Evolutionary conservation across 371 early-diverging fungal species (phyloP), one percentile per base, ranked within the genome.

Genomic region (Sporodiniella umbellata): DNA sequence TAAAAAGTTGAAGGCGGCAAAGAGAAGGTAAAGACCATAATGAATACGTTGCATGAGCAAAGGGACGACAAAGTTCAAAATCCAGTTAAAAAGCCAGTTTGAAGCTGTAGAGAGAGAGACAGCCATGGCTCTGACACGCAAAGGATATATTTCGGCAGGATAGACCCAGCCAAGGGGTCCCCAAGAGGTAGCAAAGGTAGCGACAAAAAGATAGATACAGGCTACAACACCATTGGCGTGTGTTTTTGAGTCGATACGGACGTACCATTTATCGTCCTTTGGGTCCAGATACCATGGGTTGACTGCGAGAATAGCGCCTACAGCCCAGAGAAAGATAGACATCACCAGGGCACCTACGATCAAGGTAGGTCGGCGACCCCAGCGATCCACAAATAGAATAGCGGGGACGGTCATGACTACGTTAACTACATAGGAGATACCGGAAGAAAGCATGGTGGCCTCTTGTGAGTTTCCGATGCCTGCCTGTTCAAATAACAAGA

Each of bases 131-230:
- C 88, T 84, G 42, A 87, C 75, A 42, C 83, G 81, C 56, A 82
- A 79, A 17, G 90, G 87, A 65, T 84, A 90, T 46, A 92, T 87
- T 62, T 96, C 97, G 23, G 93, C 78, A 30, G 93, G 94, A 66
- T 93, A 93, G 55, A 90, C 86, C 96, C 95, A 96, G 30, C 89
- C 92, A 40, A 89, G 79, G 24, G 96, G 94, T 19, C 94, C 95
- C 94, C 94, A 95, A 26, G 92, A 83, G 57, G 80, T 76, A 37
- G 93, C 90, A 64, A 91, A 94, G 38, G 72, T 70, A 33, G 80
- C 83, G 23, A 90, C 85, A 56, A 85, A 88, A 33, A 88, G 54
- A 56, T 88, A 90, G 14, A 87, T 74, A 67, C 79, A 75, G 6
- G 81, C 72, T 22, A 82, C 75, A 10, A 28, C 30, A 28, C 30